Base-by-base conservation (phyloP, 2,329 filamentous ascomycete genomes). In the Colletotrichum australisinense region DNA sequence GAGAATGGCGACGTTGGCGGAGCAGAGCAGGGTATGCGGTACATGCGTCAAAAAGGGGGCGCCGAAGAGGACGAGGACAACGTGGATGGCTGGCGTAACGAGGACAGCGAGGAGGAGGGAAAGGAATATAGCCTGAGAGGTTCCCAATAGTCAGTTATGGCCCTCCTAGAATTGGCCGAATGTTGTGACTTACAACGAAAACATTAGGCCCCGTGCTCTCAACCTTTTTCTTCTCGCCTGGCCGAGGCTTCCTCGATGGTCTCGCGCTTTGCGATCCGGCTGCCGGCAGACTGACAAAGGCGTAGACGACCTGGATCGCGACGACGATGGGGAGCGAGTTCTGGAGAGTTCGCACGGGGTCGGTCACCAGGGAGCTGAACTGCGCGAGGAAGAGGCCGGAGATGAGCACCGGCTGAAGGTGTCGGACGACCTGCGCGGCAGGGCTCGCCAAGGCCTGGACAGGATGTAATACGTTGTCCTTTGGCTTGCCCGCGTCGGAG, bases 41-140 rank as follows among this genome's bases (percentile, higher is more conserved):
- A 93, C 85, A 81, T 98, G 94, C 1, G 94, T 94, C 38, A 96
- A 94, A 66, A 97, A 87, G 0, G 97, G 97, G 8, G 96, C 97
- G 79, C 97, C 97, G 83, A 98, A 97, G 76, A 98, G 93, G 78
- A 98, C 88, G 78, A 97, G 89, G 49, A 92, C 84, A 56, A 90
- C 80, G 80, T 92, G 87, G 26, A 92, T 78, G 32, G 81, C 81
- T 38, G 96, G 88, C 8, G 93, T 92, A 70, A 95, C 86, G 76
- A 97, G 88, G 2, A 90, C 88, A 2, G 94, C 92, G 88, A 98
- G 79, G 24, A 87, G 75, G 49, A 88, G 79, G 6, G 86, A 86
- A 63, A 88, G 81, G 69, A 86, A 76, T 16, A 85, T 81, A 22
- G 85, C 83, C 87, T 89, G 22, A 6, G 22, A 9, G 11, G 14